These are phyloP conservation scores for Coemansia sp. DNA, from an alignment of 192 early-diverging fungal species.

Conservation along the genomic window DNA sequence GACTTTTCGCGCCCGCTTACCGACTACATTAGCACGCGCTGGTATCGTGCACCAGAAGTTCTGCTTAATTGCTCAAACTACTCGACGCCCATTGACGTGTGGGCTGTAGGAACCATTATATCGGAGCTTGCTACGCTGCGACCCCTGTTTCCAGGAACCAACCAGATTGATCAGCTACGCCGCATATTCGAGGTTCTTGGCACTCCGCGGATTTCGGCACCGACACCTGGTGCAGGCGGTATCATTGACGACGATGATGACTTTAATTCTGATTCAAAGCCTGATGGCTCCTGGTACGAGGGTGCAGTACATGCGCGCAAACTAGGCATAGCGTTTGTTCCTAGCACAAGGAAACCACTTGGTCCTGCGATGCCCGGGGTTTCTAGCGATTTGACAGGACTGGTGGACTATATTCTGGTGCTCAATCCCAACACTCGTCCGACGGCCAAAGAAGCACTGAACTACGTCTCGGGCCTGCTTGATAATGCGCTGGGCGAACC, in stretches of 20 bases:
- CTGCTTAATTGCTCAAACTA: slow-evolving; percentile 80
- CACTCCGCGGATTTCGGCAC: slow-evolving; percentile 58
- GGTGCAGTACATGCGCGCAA: slow-evolving; percentile 68
- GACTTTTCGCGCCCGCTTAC: slow-evolving; percentile 89
- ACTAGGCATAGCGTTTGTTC: slow-evolving; percentile 66
- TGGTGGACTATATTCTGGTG: slow-evolving; percentile 72
- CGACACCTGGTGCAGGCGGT: slow-evolving; percentile 13
- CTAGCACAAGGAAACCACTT: slow-evolving; percentile 57
- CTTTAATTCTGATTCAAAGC: slow-evolving; percentile 10
- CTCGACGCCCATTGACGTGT: slow-evolving; percentile 91
- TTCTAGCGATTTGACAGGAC: slow-evolving; percentile 55
- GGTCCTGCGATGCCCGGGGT: slow-evolving; percentile 62
- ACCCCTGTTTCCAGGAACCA: slow-evolving; percentile 91
- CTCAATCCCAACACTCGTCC: slow-evolving; percentile 79
- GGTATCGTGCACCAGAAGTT: slow-evolving; percentile 98
- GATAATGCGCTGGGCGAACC: slow-evolving; percentile 41
- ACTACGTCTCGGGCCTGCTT: slow-evolving; percentile 48
- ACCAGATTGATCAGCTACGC: slow-evolving; percentile 91
- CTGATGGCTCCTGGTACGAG: slow-evolving; percentile 70
- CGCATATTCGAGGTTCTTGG: slow-evolving; percentile 84
- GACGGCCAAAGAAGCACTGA: slow-evolving; percentile 72
- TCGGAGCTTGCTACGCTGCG: slow-evolving; percentile 85
- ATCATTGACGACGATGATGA: slow-evolving; percentile 8
- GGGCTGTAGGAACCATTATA: slow-evolving; percentile 92
- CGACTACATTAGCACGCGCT: slow-evolving; percentile 96